A percentile compares a stretch with the other conserved stretches of the same genome.
Evolutionary conservation across 345 rosid genomes (phyloP).

Genomic region (Erodium maritimum): DNA sequence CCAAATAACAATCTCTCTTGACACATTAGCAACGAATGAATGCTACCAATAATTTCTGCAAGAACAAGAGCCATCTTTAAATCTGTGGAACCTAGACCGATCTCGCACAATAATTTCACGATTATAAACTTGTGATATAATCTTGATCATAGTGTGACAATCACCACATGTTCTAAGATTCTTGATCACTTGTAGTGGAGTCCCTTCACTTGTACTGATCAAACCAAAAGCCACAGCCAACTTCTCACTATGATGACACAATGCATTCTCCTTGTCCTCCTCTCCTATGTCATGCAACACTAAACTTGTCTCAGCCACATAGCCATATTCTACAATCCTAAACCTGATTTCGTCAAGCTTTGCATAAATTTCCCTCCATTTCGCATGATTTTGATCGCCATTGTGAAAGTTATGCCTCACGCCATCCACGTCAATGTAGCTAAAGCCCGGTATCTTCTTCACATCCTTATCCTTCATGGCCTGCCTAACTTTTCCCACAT

Average conservation of each 20-base stretch:
- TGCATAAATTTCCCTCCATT: constrained; percentile 45
- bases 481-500: constrained; percentile 65
- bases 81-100: constrained; percentile 68
- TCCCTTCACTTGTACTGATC: constrained; percentile 31
- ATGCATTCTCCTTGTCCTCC: constrained; percentile 76
- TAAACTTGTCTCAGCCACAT: constrained; percentile 56
- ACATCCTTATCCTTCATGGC: constrained; percentile 63
- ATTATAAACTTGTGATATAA: constrained; percentile 49
- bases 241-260: constrained; percentile 77
- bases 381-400: constrained; percentile 46
- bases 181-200: constrained; percentile 66
- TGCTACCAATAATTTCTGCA: constrained; percentile 75
- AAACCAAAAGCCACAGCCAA: constrained; percentile 80
- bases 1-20: too few relatives aligned
- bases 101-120: constrained; percentile 78
- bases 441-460: constrained; percentile 70
- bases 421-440: constrained; percentile 64
- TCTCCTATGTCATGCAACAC: constrained; percentile 86
- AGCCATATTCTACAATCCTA: constrained; percentile 57
- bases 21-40: too few relatives aligned
- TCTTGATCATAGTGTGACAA: constrained; percentile 66
- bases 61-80: constrained; percentile 61
- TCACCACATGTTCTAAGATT: constrained; percentile 83
- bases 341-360: constrained; percentile 69
- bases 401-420: constrained; percentile 59